Evolutionary conservation across 306 rosid species (phyloP).

Genomic region (Vigna trinervia): DNA sequence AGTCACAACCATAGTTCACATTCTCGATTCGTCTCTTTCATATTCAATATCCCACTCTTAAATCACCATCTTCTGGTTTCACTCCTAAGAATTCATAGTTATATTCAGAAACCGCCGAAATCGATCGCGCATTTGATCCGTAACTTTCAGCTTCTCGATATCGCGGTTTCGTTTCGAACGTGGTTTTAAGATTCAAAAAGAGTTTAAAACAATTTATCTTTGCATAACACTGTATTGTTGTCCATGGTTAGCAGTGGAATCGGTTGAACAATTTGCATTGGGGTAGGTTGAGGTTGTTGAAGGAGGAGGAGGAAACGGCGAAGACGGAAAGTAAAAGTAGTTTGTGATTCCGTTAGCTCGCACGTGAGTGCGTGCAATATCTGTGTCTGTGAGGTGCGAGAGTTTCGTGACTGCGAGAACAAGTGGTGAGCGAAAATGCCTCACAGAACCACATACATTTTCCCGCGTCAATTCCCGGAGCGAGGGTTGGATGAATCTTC

Average conservation of each 20-base stretch:
- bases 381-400: conserved; percentile 19
- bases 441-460: conserved; percentile 93
- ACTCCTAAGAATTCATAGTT: neutral
- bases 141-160: neutral
- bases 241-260: neutral
- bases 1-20: conserved; percentile 14
- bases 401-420: conserved; percentile 48
- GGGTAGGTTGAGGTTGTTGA: neutral
- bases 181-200: conserved; percentile 3
- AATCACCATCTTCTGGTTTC: neutral
- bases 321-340: conserved; percentile 34
- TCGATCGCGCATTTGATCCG: conserved; percentile 9
- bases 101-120: neutral
- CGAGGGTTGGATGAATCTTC: conserved; percentile 67
- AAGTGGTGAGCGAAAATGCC: conserved; percentile 66
- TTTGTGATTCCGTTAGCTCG: conserved; percentile 9
- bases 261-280: neutral
- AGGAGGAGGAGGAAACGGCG: neutral
- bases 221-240: neutral
- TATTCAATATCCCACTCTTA: neutral
- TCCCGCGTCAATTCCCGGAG: conserved; percentile 91
- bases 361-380: conserved; percentile 46
- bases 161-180: neutral
- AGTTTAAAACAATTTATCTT: neutral
- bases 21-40: neutral